A percentile compares a stretch with the other conserved stretches of the same genome.
Evolutionary conservation across 495 filamentous ascomycete species (phyloP).

Genomic region (Tuber indicum): DNA sequence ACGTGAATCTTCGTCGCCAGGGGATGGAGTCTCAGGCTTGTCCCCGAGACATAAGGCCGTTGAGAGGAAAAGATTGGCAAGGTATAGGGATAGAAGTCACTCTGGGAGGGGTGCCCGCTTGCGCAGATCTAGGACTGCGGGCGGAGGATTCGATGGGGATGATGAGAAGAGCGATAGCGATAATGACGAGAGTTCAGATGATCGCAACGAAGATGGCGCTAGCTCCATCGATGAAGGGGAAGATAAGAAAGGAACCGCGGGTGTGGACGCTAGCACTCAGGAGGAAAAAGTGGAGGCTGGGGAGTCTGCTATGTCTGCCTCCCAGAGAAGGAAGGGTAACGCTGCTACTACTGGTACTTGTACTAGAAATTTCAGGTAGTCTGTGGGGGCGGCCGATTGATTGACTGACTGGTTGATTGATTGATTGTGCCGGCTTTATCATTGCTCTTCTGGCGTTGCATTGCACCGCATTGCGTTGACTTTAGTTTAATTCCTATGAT

Average conservation of each 20-base stretch:
- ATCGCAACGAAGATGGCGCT: neutral
- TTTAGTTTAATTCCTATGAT: neutral
- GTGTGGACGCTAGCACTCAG: neutral
- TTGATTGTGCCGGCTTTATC: neutral
- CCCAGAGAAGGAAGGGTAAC: neutral
- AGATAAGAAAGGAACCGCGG: neutral
- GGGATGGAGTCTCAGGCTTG: conserved; percentile 16
- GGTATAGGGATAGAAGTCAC: conserved; percentile 11
- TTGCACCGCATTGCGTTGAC: neutral
- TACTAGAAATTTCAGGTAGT: neutral
- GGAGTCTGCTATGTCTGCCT: neutral
- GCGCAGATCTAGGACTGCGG: neutral
- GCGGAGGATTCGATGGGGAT: neutral
- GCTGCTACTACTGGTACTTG: neutral
- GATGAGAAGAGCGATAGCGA: neutral
- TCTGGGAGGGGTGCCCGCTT: neutral
- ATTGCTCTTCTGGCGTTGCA: neutral
- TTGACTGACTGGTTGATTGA: neutral
- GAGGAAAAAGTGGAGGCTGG: neutral
- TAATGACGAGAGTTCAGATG: neutral
- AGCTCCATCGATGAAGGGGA: neutral
- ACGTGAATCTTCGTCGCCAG: conserved; percentile 13
- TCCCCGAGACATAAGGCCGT: conserved; percentile 17
- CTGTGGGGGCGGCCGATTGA: neutral
- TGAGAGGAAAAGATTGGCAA: conserved; percentile 10